A percentile compares a stretch with the other conserved stretches of the same genome.
Evolutionary conservation across 2,329 filamentous ascomycete species (phyloP).

Genomic region (Neonectria faginata): DNA sequence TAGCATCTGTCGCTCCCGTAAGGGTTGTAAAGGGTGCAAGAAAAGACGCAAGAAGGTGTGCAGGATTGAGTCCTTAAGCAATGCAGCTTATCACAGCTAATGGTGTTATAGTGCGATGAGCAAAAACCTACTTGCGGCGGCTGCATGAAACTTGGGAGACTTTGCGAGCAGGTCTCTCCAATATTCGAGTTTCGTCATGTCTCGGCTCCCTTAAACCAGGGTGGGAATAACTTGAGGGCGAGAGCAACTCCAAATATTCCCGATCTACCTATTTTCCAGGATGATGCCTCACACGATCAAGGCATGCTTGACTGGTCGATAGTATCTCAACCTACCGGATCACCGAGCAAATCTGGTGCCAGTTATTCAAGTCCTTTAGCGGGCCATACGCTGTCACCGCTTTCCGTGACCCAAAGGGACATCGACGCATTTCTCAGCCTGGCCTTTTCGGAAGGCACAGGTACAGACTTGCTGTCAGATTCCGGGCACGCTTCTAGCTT

Average conservation of each 20-base stretch:
- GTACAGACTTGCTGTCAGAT: not conserved
- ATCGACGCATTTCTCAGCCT: too few relatives aligned
- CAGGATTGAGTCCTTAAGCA: not conserved
- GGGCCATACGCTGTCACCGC: too few relatives aligned
- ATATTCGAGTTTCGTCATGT: constrained; percentile 19
- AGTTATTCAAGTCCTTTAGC: too few relatives aligned
- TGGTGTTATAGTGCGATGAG: constrained; percentile 27
- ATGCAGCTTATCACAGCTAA: not conserved
- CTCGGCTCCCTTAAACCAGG: not conserved
- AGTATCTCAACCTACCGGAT: too few relatives aligned
- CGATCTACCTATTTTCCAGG: not conserved
- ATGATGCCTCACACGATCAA: not conserved
- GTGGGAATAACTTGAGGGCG: not conserved
- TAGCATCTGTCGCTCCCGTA: constrained; percentile 36
- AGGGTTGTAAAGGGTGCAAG: constrained; percentile 35
- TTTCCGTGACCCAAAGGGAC: too few relatives aligned
- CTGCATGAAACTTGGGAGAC: constrained; percentile 23
- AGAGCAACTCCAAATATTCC: not conserved
- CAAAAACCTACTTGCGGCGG: constrained; percentile 28
- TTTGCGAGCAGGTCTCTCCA: constrained; percentile 16
- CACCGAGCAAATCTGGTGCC: too few relatives aligned
- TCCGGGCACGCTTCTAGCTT: not conserved
- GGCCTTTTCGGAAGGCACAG: not conserved
- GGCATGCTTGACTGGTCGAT: too few relatives aligned
- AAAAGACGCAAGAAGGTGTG: constrained; percentile 36